Conservation (phyloP, 1,139 yeast species). For the Protomyces lactucae-debilis region DNA sequence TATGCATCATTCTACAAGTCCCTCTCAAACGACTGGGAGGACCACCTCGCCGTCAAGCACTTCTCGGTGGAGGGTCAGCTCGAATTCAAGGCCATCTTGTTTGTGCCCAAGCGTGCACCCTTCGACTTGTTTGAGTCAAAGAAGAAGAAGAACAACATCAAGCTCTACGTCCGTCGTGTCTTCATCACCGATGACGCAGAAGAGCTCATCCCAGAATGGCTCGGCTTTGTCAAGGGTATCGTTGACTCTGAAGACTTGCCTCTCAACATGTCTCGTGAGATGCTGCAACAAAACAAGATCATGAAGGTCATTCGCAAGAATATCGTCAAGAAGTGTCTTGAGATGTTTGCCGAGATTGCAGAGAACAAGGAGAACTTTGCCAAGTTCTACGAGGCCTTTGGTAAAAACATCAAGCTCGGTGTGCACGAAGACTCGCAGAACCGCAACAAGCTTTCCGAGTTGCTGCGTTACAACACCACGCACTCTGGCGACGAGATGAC, state of each 20-base stretch:
- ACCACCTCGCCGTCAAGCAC: slow-evolving; percentile 98
- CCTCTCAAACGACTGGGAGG: slow-evolving; percentile 99
- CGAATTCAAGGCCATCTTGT: slow-evolving; percentile 96
- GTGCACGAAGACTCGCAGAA: slow-evolving; percentile 98
- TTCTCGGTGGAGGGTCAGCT: slow-evolving; percentile 99
- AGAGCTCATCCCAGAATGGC: slow-evolving; percentile 99
- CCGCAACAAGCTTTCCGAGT: slow-evolving; percentile 91
- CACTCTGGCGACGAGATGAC: slow-evolving; percentile 91
- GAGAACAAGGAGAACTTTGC: slow-evolving; percentile 99
- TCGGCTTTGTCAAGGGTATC: slow-evolving; percentile 95
- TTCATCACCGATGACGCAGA: slow-evolving; percentile 99
- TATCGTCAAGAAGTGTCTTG: slow-evolving; percentile 96
- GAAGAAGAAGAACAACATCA: slow-evolving; percentile 99
- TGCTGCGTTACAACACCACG: slow-evolving; percentile 95
- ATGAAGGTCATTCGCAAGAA: slow-evolving; percentile 99
- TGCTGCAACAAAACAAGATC: slow-evolving; percentile 99
- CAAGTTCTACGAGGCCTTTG: slow-evolving; percentile 96
- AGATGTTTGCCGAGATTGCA: slow-evolving; percentile 97
- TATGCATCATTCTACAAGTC: slow-evolving; percentile 99
- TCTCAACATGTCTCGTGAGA: slow-evolving; percentile 99
- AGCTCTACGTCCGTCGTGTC: slow-evolving; percentile 98
- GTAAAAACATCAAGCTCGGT: slow-evolving; percentile 98
- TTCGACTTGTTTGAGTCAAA: slow-evolving; percentile 93
- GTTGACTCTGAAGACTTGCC: slow-evolving; percentile 99
- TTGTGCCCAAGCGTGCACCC: slow-evolving; percentile 99